Percentiles rank a stretch among this genome's conserved stretches.
Evolutionary conservation across 1,284 basidiomycete species (phyloP).

Genomic region (Vanrija sp.): DNA sequence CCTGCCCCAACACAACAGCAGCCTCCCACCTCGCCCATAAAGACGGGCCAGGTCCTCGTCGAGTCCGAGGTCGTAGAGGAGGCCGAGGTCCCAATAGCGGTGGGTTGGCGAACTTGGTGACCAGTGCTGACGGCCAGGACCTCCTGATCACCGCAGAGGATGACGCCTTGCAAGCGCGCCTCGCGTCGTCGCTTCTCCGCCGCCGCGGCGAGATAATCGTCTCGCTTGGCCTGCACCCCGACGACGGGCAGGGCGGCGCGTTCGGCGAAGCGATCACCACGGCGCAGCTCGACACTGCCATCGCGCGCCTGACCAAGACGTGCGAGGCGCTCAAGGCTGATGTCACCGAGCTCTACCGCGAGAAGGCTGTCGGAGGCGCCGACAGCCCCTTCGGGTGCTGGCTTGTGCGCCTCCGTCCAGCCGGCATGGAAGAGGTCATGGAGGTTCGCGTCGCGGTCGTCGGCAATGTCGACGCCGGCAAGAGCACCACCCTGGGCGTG

Average conservation of each 20-base stretch:
- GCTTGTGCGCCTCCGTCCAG: slow-evolving; percentile 41
- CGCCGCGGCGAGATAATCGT: slow-evolving; percentile 45
- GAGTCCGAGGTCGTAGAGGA: slow-evolving; percentile 29
- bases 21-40: not conserved
- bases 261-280: slow-evolving; percentile 13
- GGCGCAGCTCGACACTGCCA: slow-evolving; percentile 22
- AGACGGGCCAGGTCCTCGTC: not conserved
- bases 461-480: slow-evolving; percentile 81
- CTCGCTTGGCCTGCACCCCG: slow-evolving; percentile 39
- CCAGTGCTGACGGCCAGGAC: slow-evolving; percentile 21
- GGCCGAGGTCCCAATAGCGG: slow-evolving; percentile 29
- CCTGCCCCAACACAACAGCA: not conserved
- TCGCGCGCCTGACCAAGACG: slow-evolving; percentile 24
- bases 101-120: slow-evolving; percentile 12
- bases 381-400: slow-evolving; percentile 33
- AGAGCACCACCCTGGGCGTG: slow-evolving; percentile 82
- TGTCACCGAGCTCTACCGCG: slow-evolving; percentile 40
- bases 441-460: slow-evolving; percentile 94
- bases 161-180: slow-evolving; percentile 31
- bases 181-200: slow-evolving; percentile 34
- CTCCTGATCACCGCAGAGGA: slow-evolving; percentile 26
- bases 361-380: not conserved
- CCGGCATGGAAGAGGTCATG: slow-evolving; percentile 51
- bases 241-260: slow-evolving; percentile 12
- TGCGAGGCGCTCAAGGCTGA: slow-evolving; percentile 32